These are phyloP conservation scores for Aspergillus tanneri DNA, from an alignment of 2,329 filamentous ascomycete species.

Conservation along the genomic window DNA sequence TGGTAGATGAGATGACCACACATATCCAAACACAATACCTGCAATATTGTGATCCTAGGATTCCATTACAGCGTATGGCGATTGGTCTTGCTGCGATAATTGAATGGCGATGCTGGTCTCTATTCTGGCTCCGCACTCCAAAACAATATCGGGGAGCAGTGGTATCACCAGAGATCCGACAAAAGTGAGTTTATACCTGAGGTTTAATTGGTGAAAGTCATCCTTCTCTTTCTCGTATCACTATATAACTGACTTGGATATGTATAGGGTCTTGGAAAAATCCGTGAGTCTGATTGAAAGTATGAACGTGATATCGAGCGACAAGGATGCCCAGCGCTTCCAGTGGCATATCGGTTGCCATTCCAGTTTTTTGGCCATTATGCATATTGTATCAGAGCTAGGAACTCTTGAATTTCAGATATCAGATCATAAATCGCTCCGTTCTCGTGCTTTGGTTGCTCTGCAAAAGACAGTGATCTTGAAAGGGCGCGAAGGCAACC, in stretches of 20 bases:
- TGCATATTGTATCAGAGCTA: slow-evolving; percentile 13
- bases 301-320: slow-evolving; percentile 8
- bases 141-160: slow-evolving; percentile 10
- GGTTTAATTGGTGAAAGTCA: too few species aligned
- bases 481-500: neutral
- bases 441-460: slow-evolving; percentile 3
- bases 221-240: neutral
- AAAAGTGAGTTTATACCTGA: slow-evolving; percentile 4
- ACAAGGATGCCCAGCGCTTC: slow-evolving; percentile 11
- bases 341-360: slow-evolving; percentile 14
- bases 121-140: slow-evolving; percentile 13
- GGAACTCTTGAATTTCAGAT: slow-evolving; percentile 10
- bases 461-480: slow-evolving; percentile 1
- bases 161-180: slow-evolving; percentile 9
- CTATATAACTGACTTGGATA: neutral
- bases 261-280: slow-evolving; percentile 10
- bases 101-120: slow-evolving; percentile 14
- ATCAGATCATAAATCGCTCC: neutral
- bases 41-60: slow-evolving; percentile 9
- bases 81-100: slow-evolving; percentile 11
- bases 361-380: slow-evolving; percentile 14
- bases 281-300: slow-evolving; percentile 13
- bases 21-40: slow-evolving; percentile 8
- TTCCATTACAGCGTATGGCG: slow-evolving; percentile 10
- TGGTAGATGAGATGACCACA: slow-evolving; percentile 6